phyloP scores from a whole-genome alignment of 1,139 yeast genomes.

The Blastobotrys malaysiensis region DNA sequence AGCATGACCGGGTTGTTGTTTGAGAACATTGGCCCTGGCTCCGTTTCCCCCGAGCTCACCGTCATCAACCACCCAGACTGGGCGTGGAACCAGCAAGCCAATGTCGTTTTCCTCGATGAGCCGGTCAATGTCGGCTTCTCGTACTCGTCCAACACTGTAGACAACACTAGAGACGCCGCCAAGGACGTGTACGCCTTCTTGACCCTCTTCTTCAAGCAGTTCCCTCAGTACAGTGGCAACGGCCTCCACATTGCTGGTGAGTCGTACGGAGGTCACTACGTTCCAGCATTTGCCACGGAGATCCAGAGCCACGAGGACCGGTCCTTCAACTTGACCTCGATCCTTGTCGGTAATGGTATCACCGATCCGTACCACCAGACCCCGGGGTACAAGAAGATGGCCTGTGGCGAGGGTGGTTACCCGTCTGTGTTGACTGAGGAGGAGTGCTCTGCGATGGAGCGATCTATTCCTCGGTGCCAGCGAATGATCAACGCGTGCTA shows the following conservation, averaged over 20 bases:
- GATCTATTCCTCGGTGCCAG: slow-evolving; percentile 73
- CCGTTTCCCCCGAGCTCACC: slow-evolving; percentile 44
- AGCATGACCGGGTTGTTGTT: slow-evolving; percentile 62
- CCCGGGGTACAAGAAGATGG: slow-evolving; percentile 92
- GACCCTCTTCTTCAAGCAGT: slow-evolving; percentile 83
- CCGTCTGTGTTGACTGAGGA: slow-evolving; percentile 73
- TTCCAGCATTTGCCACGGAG: slow-evolving; percentile 87
- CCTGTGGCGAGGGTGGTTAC: slow-evolving; percentile 91
- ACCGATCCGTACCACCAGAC: slow-evolving; percentile 90
- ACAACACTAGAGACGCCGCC: slow-evolving; percentile 64
- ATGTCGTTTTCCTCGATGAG: slow-evolving; percentile 65
- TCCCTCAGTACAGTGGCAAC: slow-evolving; percentile 69
- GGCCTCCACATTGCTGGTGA: slow-evolving; percentile 97
- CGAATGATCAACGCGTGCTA: slow-evolving; percentile 78
- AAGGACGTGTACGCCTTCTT: slow-evolving; percentile 89
- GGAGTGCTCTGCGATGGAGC: slow-evolving; percentile 72
- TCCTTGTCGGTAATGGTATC: slow-evolving; percentile 92
- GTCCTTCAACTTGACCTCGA: slow-evolving; percentile 76
- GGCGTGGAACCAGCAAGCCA: slow-evolving; percentile 67
- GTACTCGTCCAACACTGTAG: slow-evolving; percentile 6
- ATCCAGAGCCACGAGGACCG: slow-evolving; percentile 76
- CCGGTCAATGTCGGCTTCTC: slow-evolving; percentile 62
- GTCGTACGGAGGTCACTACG: slow-evolving; percentile 95
- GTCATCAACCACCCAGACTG: slow-evolving; percentile 36
- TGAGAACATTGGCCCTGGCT: slow-evolving; percentile 57